These are phyloP conservation scores for Carex kokanica DNA, from an alignment of 176 grass and related monocot genomes.

Conservation along the genomic window DNA sequence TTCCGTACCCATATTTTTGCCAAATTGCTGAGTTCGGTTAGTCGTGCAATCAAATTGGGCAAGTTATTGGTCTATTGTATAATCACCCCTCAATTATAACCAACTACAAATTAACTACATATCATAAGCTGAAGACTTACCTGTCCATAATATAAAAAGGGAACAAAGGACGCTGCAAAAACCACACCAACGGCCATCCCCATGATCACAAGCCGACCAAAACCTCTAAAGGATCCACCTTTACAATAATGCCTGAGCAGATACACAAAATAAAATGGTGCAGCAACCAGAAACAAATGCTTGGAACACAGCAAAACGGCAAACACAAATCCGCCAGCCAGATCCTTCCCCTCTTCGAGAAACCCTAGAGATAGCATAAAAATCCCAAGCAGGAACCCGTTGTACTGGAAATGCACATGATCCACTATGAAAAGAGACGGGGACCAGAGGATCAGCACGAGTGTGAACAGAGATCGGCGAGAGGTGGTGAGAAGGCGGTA, in stretches of 20 bases:
- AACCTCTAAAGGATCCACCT: conserved; percentile 46
- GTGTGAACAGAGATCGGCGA: conserved; percentile 32
- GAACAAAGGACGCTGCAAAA: conserved; percentile 56
- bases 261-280: conserved; percentile 75
- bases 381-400: conserved; percentile 64
- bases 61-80: neutral
- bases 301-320: conserved; percentile 69
- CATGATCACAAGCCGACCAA: conserved; percentile 49
- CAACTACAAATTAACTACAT: neutral
- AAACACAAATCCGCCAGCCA: conserved; percentile 60
- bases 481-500: conserved; percentile 36
- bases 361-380: conserved; percentile 56
- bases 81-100: conserved; percentile 2
- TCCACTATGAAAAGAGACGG: conserved; percentile 72
- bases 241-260: conserved; percentile 76
- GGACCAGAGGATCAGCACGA: conserved; percentile 53
- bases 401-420: conserved; percentile 86
- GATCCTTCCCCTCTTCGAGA: conserved; percentile 68
- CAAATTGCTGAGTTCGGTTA: neutral
- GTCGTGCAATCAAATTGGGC: neutral
- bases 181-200: conserved; percentile 50
- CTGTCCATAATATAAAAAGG: conserved; percentile 80
- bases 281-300: conserved; percentile 80
- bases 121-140: conserved; percentile 34
- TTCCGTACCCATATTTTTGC: neutral